Conservation (phyloP, 1,139 yeast genomes). For the Geotrichum histeridarum region DNA sequence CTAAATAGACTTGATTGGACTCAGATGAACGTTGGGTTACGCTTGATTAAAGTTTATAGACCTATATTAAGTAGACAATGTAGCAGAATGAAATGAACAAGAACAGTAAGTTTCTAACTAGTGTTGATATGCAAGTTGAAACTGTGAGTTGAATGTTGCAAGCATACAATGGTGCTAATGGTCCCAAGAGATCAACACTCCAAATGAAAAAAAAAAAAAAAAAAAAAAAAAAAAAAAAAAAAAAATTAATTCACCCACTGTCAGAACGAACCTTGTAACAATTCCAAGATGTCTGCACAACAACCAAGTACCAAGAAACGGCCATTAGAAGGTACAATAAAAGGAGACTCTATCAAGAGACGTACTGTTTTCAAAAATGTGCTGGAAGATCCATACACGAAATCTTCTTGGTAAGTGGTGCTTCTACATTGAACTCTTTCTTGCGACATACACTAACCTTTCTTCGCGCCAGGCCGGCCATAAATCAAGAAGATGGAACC, state of each 20-base stretch:
- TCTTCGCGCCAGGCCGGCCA: slow-evolving; percentile 6
- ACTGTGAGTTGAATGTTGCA: too few relatives aligned
- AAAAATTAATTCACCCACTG: not conserved
- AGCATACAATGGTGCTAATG: too few relatives aligned
- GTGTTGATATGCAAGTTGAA: too few relatives aligned
- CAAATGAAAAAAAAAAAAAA: not conserved
- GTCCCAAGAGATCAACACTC: too few relatives aligned
- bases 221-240: too few relatives aligned
- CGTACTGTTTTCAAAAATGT: slow-evolving; percentile 14
- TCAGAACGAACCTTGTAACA: not conserved
- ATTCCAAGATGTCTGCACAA: not conserved
- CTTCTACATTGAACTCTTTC: not conserved
- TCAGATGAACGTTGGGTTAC: too few relatives aligned
- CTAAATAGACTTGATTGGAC: too few relatives aligned
- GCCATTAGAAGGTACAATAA: slow-evolving; percentile 14
- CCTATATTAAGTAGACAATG: too few relatives aligned
- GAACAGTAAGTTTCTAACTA: too few relatives aligned
- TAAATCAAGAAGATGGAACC: slow-evolving; percentile 8
- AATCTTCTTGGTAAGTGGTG: slow-evolving; percentile 12
- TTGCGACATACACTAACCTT: not conserved
- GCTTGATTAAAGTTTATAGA: too few relatives aligned
- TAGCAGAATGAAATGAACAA: too few relatives aligned
- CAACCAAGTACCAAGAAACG: slow-evolving; percentile 7
- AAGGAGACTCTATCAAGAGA: slow-evolving; percentile 12
- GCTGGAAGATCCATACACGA: slow-evolving; percentile 16